Evolutionary conservation across 305 asterid species (phyloP).

Genomic region (Fraxinus floribunda): DNA sequence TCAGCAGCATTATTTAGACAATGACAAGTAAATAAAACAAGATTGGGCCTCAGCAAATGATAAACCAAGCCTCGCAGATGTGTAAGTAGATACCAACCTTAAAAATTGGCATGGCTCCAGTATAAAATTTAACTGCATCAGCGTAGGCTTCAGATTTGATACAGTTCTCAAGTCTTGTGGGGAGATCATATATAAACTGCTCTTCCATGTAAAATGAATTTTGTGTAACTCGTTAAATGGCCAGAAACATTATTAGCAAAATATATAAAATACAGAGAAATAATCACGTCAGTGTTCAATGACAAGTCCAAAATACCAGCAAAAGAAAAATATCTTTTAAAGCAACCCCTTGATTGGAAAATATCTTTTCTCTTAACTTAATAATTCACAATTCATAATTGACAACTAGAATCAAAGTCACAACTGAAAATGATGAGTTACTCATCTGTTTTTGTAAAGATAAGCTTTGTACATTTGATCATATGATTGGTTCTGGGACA

Average conservation of each 20-base stretch:
- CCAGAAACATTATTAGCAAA: conserved; percentile 24
- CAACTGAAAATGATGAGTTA: conserved; percentile 7
- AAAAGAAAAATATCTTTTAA: background rate
- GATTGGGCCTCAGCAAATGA: conserved; percentile 11
- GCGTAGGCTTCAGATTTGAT: conserved; percentile 92
- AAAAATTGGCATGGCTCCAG: conserved; percentile 96
- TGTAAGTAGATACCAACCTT: conserved; percentile 48
- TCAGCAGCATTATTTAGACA: background rate
- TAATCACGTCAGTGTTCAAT: background rate
- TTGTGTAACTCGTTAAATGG: conserved; percentile 38
- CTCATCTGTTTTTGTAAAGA: background rate
- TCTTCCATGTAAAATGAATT: conserved; percentile 45
- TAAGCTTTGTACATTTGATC: background rate
- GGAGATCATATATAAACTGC: conserved; percentile 98
- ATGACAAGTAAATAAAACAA: conserved; percentile 13
- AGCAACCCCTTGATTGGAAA: background rate
- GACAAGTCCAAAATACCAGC: background rate
- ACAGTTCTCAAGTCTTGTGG: conserved; percentile 85
- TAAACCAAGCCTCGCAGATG: background rate
- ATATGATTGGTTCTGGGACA: background rate
- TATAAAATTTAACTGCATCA: conserved; percentile 91
- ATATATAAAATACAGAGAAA: conserved; percentile 16
- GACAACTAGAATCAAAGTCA: conserved; percentile 9
- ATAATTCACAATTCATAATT: conserved; percentile 11
- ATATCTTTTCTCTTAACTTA: conserved; percentile 10